Percentiles rank a stretch among this genome's conserved stretches.
These are phyloP conservation scores for Hypholoma fasciculare DNA, from an alignment of 768 basidiomycete genomes.

Conservation along the genomic window DNA sequence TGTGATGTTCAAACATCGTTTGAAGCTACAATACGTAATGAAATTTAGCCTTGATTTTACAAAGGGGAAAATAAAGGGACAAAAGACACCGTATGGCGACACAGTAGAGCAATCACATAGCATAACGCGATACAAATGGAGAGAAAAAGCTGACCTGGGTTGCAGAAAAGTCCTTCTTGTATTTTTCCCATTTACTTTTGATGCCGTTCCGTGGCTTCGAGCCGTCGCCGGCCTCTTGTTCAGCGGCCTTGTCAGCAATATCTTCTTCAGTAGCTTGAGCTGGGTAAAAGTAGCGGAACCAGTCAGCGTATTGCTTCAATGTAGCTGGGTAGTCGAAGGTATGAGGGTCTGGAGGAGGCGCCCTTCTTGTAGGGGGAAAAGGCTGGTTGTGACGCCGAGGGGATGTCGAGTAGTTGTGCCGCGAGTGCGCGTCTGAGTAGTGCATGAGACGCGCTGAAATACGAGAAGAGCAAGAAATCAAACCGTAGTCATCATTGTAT, in stretches of 20 bases:
- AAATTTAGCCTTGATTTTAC: slow-evolving; percentile 29
- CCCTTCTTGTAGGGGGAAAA: slow-evolving; percentile 53
- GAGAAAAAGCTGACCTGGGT: slow-evolving; percentile 69
- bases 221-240: slow-evolving; percentile 81
- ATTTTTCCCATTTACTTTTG: slow-evolving; percentile 86
- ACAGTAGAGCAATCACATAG: slow-evolving; percentile 22
- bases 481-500: slow-evolving; percentile 83
- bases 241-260: slow-evolving; percentile 79
- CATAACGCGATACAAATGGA: slow-evolving; percentile 21
- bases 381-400: slow-evolving; percentile 54
- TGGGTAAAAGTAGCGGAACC: slow-evolving; percentile 79
- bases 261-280: slow-evolving; percentile 83
- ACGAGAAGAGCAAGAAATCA: slow-evolving; percentile 18
- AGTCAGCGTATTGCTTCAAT: slow-evolving; percentile 84
- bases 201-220: slow-evolving; percentile 84
- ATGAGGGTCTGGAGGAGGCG: slow-evolving; percentile 77
- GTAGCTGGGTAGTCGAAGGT: slow-evolving; percentile 80
- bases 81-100: slow-evolving; percentile 14
- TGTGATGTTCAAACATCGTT: slow-evolving; percentile 94
- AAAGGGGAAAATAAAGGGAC: slow-evolving; percentile 19
- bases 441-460: slow-evolving; percentile 14
- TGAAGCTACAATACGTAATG: slow-evolving; percentile 72
- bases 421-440: slow-evolving; percentile 62
- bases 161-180: slow-evolving; percentile 87
- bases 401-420: slow-evolving; percentile 66